Evolutionary conservation across 306 rosid species (phyloP), one percentile per base, ranked within the genome.

Genomic region (Malus fusca): DNA sequence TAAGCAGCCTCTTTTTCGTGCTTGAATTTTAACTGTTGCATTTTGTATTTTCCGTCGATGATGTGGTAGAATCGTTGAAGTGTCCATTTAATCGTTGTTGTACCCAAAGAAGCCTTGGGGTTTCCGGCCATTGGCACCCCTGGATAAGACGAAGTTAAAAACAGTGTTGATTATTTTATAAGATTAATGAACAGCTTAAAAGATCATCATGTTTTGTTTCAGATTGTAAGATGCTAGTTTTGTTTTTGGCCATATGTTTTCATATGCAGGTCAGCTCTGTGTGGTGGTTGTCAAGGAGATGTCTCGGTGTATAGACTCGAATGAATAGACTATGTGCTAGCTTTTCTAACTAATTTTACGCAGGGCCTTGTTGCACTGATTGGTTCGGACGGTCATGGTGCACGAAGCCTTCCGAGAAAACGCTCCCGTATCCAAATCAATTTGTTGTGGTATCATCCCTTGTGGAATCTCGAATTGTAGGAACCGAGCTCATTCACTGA

Each of bases 1-100:
- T 40, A 73, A 22, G 40, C 79, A 37, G 9, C 9, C 10, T 37
- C 42, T 37, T 37, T n/a, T 74, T 80, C 58, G 76, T 63, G 78
- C 55, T 15, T 75, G 48, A 40, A 21, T 63, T 63, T 18, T 40
- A 63, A 42, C 25, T 1, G 11, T 26, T 53, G 55, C 37, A 63
- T 55, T 15, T 26, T 68, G n/a, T 28, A 46, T 65, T 68, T 80
- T 67, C 82, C 56, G 66, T 82, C 46, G 30, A 46, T 43, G 80
- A 60, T 35, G 30, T 71, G 78, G 35, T 51, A 43, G 71, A 25
- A 23, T 51, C 3, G 6, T 15, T 78, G 51, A 26, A 52, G 44
- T 37, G 60, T 51, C 56, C 46, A 53, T 72, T 56, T 19, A 33
- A 61, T 61, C 12, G 1, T 55, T 63, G 6, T 62, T 70, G 76